These are phyloP conservation scores for Rhizophlyctis rosea DNA, from an alignment of 192 early-diverging fungal genomes.

Conservation along the genomic window DNA sequence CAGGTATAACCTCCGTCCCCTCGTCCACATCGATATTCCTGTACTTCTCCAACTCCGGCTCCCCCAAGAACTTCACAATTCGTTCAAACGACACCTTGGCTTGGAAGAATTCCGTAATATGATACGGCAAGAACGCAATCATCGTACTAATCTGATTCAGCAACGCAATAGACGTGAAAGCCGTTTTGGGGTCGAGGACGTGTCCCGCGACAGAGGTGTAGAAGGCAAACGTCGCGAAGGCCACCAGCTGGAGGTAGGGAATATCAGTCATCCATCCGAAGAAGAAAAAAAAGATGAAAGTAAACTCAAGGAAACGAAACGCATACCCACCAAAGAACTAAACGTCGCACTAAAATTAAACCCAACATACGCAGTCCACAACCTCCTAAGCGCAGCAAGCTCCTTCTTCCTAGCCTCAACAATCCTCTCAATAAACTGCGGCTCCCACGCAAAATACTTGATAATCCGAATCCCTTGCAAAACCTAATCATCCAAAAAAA, in stretches of 20 bases:
- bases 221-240: constrained; percentile 52
- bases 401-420: constrained; percentile 28
- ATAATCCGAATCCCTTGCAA: constrained; percentile 91
- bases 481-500: too few species aligned
- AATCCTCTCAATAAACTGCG: constrained; percentile 28
- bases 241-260: constrained; percentile 27
- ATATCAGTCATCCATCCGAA: too few species aligned
- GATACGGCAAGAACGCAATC: constrained; percentile 19
- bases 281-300: too few species aligned
- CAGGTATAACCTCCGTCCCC: too few species aligned
- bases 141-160: constrained; percentile 23
- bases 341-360: background rate
- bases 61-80: constrained; percentile 71
- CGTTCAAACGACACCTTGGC: constrained; percentile 52
- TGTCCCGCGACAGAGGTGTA: constrained; percentile 42
- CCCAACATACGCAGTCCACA: constrained; percentile 21
- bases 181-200: constrained; percentile 40
- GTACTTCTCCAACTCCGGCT: constrained; percentile 59
- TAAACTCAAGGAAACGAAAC: too few species aligned
- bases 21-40: constrained; percentile 37
- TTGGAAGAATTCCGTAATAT: constrained; percentile 39
- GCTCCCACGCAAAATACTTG: constrained; percentile 72
- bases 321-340: background rate
- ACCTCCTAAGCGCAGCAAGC: constrained; percentile 16
- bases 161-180: constrained; percentile 40